Evolutionary conservation across 306 rosid genomes (phyloP).

Genomic region (Prunus mongolica): DNA sequence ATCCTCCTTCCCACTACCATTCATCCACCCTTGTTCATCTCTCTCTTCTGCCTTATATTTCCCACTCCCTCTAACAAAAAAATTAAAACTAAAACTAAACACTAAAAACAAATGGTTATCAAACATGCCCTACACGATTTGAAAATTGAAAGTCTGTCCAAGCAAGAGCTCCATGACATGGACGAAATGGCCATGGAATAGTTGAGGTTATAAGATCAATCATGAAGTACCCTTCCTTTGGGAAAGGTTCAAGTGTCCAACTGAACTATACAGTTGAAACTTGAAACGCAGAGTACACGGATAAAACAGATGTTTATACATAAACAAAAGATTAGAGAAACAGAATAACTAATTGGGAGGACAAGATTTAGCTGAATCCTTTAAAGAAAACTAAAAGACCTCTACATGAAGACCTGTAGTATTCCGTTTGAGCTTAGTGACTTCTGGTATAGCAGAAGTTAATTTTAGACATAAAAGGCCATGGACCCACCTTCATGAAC

Average conservation of each 20-base stretch:
- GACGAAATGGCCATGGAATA: not conserved
- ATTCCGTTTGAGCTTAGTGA: not conserved
- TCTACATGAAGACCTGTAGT: not conserved
- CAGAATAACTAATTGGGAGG: not conserved
- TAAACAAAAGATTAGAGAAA: not conserved
- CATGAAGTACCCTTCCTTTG: not conserved
- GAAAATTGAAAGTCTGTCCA: not conserved
- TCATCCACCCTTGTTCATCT: no score
- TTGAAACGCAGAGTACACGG: not conserved
- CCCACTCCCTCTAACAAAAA: no score
- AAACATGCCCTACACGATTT: no score
- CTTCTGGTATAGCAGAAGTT: not conserved
- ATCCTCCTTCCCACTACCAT: no score
- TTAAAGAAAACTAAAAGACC: not conserved
- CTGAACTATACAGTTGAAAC: not conserved
- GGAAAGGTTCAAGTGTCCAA: not conserved
- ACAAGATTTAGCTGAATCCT: not conserved
- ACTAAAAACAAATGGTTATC: no score
- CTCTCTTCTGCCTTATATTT: no score
- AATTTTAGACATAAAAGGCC: not conserved
- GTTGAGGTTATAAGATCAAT: not conserved
- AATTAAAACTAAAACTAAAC: no score
- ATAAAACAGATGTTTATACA: not conserved
- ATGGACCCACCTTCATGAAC: constrained; percentile 79
- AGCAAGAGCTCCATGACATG: not conserved